A percentile compares a stretch with the other conserved stretches of the same genome.
phyloP scores from a whole-genome alignment of 164 flowering plant genomes.

The Aristolochia fimbriata region DNA sequence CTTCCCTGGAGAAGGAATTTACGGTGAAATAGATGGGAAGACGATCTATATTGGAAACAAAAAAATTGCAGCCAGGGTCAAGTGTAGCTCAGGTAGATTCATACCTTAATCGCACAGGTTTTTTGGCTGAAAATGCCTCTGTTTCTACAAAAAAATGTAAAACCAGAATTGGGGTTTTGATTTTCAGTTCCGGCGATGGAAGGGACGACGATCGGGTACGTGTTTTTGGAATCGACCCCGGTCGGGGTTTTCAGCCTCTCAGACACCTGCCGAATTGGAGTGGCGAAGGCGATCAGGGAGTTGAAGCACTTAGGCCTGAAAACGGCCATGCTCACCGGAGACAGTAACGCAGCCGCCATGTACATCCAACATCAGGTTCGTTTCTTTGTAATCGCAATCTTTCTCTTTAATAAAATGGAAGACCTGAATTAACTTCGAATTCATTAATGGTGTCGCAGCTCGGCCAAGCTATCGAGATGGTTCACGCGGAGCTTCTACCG shows the following conservation, averaged over 20 bases:
- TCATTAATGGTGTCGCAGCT: conserved; percentile 38
- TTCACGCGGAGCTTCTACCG: conserved; percentile 84
- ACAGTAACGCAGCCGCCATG: conserved; percentile 60
- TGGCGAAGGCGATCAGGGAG: conserved; percentile 44
- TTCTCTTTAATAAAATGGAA: not conserved
- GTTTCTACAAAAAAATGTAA: not conserved
- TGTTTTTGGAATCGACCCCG: conserved; percentile 26
- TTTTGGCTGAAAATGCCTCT: not conserved
- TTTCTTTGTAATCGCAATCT: too few species aligned
- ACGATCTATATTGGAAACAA: conserved; percentile 58
- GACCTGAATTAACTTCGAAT: not conserved
- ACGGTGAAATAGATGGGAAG: conserved; percentile 61
- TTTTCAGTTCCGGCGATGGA: conserved; percentile 35
- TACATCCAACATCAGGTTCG: conserved; percentile 67
- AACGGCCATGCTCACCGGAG: conserved; percentile 95
- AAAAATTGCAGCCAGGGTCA: conserved; percentile 57
- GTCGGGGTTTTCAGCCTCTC: conserved; percentile 59
- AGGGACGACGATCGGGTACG: conserved; percentile 47
- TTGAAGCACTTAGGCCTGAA: conserved; percentile 53
- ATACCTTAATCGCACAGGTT: too few species aligned
- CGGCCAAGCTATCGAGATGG: conserved; percentile 40
- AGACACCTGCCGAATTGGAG: conserved; percentile 75
- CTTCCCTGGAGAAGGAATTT: conserved; percentile 90
- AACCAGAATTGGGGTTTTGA: conserved; percentile 1
- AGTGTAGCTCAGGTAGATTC: conserved; percentile 20